phyloP scores from a whole-genome alignment of 768 basidiomycete genomes.

The Lactarius quietus region DNA sequence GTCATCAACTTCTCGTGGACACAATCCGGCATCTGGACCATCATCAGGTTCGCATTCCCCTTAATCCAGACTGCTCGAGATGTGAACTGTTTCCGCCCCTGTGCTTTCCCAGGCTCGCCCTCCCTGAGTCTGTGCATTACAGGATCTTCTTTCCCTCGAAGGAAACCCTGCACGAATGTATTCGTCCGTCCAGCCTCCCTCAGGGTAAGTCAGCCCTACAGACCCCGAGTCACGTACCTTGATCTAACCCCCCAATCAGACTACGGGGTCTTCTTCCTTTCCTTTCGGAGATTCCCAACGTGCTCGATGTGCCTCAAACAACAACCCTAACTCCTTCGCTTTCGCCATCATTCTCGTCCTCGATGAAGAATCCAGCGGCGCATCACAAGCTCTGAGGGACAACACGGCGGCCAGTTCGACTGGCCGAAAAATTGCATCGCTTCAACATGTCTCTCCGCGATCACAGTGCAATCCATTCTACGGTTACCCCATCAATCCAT shows the following conservation, averaged over 20 bases:
- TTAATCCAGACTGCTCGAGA: not conserved
- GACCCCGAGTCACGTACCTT: conserved; percentile 16
- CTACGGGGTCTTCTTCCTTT: conserved; percentile 61
- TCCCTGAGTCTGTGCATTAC: conserved; percentile 56
- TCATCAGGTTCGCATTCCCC: conserved; percentile 48
- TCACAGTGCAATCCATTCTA: conserved; percentile 71
- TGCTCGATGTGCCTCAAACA: conserved; percentile 14
- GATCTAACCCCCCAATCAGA: conserved; percentile 43
- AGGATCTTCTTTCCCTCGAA: conserved; percentile 64
- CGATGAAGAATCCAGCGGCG: conserved; percentile 9
- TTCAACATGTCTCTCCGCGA: conserved; percentile 42
- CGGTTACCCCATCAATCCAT: conserved; percentile 53
- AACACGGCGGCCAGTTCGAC: not conserved
- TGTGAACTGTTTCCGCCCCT: not conserved
- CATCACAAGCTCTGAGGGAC: not conserved
- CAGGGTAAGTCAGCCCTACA: conserved; percentile 43
- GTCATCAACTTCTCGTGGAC: conserved; percentile 73
- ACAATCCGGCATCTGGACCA: conserved; percentile 62
- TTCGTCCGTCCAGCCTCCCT: conserved; percentile 51
- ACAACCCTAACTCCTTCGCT: conserved; percentile 1
- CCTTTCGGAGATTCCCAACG: conserved; percentile 48
- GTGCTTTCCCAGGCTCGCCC: conserved; percentile 45
- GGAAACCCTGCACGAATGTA: conserved; percentile 52
- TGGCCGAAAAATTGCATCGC: conserved; percentile 23
- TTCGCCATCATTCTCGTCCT: conserved; percentile 12